Percentiles rank a stretch among this genome's conserved stretches.
Conservation (phyloP, 176 grass and related monocot species). For the Tillandsia fasciculata region DNA sequence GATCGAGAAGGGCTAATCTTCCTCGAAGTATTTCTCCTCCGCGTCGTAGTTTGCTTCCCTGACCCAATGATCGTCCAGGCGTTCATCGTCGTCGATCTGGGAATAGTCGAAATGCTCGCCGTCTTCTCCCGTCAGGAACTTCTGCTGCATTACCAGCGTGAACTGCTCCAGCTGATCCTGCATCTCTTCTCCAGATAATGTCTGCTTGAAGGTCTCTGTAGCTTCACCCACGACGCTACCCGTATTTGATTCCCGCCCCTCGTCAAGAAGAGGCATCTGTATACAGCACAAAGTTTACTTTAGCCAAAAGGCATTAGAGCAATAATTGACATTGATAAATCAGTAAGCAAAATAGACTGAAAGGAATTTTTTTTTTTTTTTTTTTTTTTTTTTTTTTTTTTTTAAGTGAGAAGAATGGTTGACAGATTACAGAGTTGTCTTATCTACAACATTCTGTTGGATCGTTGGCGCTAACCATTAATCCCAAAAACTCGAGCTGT, state of each 20-base stretch:
- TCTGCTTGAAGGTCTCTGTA: slow-evolving; percentile 20
- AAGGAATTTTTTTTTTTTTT: no score
- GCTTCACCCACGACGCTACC: no score
- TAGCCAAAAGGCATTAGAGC: no score
- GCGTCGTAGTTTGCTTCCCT: slow-evolving; percentile 73
- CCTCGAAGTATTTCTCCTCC: slow-evolving; percentile 75
- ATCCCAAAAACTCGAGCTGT: no score
- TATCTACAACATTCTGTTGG: no score
- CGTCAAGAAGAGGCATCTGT: slow-evolving; percentile 17
- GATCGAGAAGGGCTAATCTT: slow-evolving; percentile 34
- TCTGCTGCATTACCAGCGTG: slow-evolving; percentile 79
- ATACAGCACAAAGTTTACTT: no score
- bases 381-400: no score
- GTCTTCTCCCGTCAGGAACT: slow-evolving; percentile 68
- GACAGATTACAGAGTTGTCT: no score
- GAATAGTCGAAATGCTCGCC: slow-evolving; percentile 55
- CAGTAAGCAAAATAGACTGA: no score
- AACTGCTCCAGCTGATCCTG: slow-evolving; percentile 75
- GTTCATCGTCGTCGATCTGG: slow-evolving; percentile 74
- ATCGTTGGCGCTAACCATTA: no score
- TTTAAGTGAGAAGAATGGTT: no score
- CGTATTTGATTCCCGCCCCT: background rate
- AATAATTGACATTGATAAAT: no score
- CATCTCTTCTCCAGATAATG: slow-evolving; percentile 52
- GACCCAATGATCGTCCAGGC: slow-evolving; percentile 78